Evolutionary conservation across 1,284 basidiomycete species (phyloP).

Genomic region (Omphalotus olearius): DNA sequence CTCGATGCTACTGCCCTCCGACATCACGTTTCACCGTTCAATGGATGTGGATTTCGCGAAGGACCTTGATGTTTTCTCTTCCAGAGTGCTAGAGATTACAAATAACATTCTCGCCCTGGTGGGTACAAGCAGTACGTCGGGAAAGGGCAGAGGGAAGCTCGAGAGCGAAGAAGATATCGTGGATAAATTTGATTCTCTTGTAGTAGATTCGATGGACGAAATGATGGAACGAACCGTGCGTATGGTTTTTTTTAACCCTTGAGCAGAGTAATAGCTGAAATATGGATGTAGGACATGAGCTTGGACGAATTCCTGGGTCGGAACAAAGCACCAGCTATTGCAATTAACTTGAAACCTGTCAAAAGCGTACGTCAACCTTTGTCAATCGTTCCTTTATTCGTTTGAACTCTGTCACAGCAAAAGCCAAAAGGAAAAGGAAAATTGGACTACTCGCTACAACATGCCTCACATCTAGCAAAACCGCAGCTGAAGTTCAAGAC

Average conservation of each 20-base stretch:
- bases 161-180: constrained; percentile 74
- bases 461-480: constrained; percentile 69
- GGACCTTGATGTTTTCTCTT: constrained; percentile 61
- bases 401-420: neutral
- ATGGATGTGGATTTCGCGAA: constrained; percentile 69
- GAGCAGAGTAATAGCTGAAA: constrained; percentile 3
- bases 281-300: constrained; percentile 59
- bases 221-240: constrained; percentile 81
- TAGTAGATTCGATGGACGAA: constrained; percentile 83
- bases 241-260: constrained; percentile 11
- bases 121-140: constrained; percentile 32
- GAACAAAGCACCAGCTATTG: constrained; percentile 61
- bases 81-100: constrained; percentile 57
- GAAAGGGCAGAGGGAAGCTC: constrained; percentile 50
- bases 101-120: constrained; percentile 61
- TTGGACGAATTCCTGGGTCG: constrained; percentile 78
- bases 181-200: constrained; percentile 74
- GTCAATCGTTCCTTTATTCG: too few relatives aligned
- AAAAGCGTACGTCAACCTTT: constrained; percentile 24
- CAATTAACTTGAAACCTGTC: constrained; percentile 37
- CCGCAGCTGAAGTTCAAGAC: constrained; percentile 74
- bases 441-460: constrained; percentile 58
- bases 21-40: constrained; percentile 82
- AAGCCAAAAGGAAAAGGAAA: constrained; percentile 40
- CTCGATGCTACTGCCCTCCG: constrained; percentile 56